phyloP scores from a whole-genome alignment of 805 yeast species.

The Cephaloascus fragrans region DNA sequence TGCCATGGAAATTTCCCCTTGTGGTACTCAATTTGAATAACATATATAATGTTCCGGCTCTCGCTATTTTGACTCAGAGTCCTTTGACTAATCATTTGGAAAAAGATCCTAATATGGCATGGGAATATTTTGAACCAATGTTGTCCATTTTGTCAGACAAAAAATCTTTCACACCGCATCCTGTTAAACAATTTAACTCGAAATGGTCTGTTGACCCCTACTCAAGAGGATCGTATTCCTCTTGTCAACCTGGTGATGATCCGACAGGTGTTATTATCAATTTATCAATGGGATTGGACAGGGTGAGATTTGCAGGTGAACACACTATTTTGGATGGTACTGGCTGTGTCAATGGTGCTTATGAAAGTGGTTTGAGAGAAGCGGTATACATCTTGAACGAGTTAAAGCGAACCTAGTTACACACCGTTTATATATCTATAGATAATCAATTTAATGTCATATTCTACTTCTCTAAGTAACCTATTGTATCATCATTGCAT shows the following conservation, averaged over 20 bases:
- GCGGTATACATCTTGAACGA: conserved; percentile 8
- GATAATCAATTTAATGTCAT: too few species aligned
- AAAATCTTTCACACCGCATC: conserved; percentile 5
- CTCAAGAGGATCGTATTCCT: conserved; percentile 75
- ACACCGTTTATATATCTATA: too few species aligned
- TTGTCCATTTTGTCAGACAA: conserved; percentile 17
- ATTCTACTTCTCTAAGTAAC: too few species aligned
- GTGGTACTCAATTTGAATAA: conserved; percentile 51
- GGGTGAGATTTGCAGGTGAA: conserved; percentile 82
- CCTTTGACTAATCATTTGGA: conserved; percentile 60
- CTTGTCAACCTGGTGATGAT: conserved; percentile 59
- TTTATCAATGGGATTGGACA: conserved; percentile 47
- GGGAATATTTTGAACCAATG: conserved; percentile 51
- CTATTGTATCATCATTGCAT: too few species aligned
- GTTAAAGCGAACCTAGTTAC: too few species aligned
- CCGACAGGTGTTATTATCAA: conserved; percentile 55
- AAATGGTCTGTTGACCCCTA: conserved; percentile 78
- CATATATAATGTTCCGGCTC: conserved; percentile 36
- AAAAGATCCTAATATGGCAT: conserved; percentile 38
- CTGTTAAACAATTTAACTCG: conserved; percentile 30
- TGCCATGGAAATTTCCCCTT: conserved; percentile 51
- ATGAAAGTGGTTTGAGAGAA: conserved; percentile 58
- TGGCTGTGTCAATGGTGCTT: conserved; percentile 91
- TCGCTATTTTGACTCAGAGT: conserved; percentile 62
- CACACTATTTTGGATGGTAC: conserved; percentile 81